Base-by-base conservation (phyloP, 495 filamentous ascomycete species). In the Xylaria sp. region DNA sequence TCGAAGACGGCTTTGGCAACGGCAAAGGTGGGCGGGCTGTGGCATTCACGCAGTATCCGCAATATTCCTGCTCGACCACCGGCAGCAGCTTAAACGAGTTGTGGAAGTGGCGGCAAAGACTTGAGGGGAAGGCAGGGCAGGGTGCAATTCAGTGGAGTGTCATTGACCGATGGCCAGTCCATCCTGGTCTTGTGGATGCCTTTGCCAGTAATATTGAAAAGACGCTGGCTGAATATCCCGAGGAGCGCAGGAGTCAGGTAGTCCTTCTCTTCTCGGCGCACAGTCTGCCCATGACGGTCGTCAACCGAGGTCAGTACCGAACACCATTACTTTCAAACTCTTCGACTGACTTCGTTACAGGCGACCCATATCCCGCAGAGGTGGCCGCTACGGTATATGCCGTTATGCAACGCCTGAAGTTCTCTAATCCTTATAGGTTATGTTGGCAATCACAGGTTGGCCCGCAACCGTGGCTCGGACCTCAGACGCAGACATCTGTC, bases 391-490 rank as follows among this genome's bases (percentile, higher is more conserved):
- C 97, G 7, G 96, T 98, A 7, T 90, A 97, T 75, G 95, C 97
- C 3, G 97, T 99, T 7, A 97, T 97, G 93, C 89, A 96, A 75
- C 87, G 92, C 31, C 88, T 99, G 14, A 90, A 90, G 11, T 92
- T 94, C 79, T 88, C 87, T 73, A 96, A 99, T 82, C 92, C 93
- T 2, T 98, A 97, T 80, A 90, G 97, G 26, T 85, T 99, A 40
- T 94, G 94, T 77, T 99, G 96, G 96, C 97, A 99, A 81, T 97
- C 94, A 29, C 97, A 99, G 79, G 97, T 99, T 62, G 97, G 97
- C 19, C 97, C 97, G 2, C 91, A 89, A 41, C 92, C 97, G 21
- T 99, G 97, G 97, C 88, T 98, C 6, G 97, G 97, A 15, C 94
- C 97, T 40, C 97, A 98, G 80, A 98, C 97, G 0, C 89, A 88